Evolutionary conservation across 192 early-diverging fungal genomes (phyloP), one percentile per base, ranked within the genome.

Genomic region (Backusella tarrabulga): DNA sequence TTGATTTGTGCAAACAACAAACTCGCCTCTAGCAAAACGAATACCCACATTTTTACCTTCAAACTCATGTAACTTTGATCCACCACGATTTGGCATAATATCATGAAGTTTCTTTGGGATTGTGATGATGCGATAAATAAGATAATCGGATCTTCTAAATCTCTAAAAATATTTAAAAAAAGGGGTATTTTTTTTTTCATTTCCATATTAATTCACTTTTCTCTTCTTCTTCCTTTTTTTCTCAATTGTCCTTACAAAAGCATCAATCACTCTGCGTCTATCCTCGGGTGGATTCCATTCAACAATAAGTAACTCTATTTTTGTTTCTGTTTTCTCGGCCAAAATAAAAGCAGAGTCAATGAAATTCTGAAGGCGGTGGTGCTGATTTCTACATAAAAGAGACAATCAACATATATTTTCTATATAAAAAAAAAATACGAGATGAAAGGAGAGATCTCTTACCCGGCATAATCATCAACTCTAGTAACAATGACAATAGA

Each of bases 21-120:
- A 82, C 67, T 82, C 81, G 29, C 81, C 81, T 34, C 81, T 73
- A 67, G 81, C 81, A 76, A 79, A 82, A 5, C 81, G 73, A 54
- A 82, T 82, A 23, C 81, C 81, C 29, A 82, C 76, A 68, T 82
- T 82, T 72, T 78, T 82, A 21, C 81, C 81, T 72, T 82, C 81
- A n/a, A 82, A 82, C 67, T 82, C 81, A 66, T 78, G 81, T 35
- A 78, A 74, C 12, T 77, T 77, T 14, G 81, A 76, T 50, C 76
- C 76, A 5, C 81, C 81, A 29, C 76, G 41, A 68, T 82, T 82
- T n/a, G 73, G 77, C 34, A 78, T 71, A 41, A 82, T 67, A 19
- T 75, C 68, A 67, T 82, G 81, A 21, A 82, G 46, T 34, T 67
- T 67, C 54, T 78, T 76, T 34, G 81, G 81, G 1, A 82, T 69